Evolutionary conservation across 2,329 filamentous ascomycete genomes (phyloP).

Genomic region (Pyricularia sp.): DNA sequence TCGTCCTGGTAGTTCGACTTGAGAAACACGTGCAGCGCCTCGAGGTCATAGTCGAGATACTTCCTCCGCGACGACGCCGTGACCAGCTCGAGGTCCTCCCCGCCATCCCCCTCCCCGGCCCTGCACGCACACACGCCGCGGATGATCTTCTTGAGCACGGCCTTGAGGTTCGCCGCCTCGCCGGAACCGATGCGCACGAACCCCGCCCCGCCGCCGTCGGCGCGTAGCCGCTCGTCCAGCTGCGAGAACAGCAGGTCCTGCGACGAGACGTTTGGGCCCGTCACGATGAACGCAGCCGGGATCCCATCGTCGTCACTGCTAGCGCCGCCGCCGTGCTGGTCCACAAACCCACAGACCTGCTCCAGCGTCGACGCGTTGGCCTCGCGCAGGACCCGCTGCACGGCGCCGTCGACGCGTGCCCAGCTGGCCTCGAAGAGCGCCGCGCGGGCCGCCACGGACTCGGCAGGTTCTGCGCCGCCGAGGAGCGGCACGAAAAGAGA

Average conservation of each 20-base stretch:
- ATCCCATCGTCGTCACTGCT: conserved; percentile 36
- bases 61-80: conserved; percentile 31
- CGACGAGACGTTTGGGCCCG: conserved; percentile 69
- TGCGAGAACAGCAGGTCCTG: conserved; percentile 61
- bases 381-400: conserved; percentile 51
- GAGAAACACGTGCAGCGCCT: conserved; percentile 55
- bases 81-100: conserved; percentile 8
- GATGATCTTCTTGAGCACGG: conserved; percentile 63
- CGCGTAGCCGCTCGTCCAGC: conserved; percentile 46
- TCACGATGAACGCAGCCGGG: conserved; percentile 63
- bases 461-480: conserved; percentile 40
- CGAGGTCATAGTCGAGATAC: conserved; percentile 70
- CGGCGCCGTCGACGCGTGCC: conserved; percentile 51
- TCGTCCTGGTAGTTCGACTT: conserved; percentile 14
- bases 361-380: conserved; percentile 52
- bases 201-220: conserved; percentile 32
- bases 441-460: conserved; percentile 43
- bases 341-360: conserved; percentile 48
- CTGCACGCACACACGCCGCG: conserved; percentile 34
- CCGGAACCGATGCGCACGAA: conserved; percentile 61
- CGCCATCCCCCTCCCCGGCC: conserved; percentile 31
- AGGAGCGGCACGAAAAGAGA: conserved; percentile 41
- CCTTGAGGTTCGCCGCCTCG: conserved; percentile 67
- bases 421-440: conserved; percentile 54
- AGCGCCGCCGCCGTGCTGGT: conserved; percentile 18